Evolutionary conservation across 2,329 filamentous ascomycete species (phyloP).

Genomic region (Knoxdaviesia capensis): DNA sequence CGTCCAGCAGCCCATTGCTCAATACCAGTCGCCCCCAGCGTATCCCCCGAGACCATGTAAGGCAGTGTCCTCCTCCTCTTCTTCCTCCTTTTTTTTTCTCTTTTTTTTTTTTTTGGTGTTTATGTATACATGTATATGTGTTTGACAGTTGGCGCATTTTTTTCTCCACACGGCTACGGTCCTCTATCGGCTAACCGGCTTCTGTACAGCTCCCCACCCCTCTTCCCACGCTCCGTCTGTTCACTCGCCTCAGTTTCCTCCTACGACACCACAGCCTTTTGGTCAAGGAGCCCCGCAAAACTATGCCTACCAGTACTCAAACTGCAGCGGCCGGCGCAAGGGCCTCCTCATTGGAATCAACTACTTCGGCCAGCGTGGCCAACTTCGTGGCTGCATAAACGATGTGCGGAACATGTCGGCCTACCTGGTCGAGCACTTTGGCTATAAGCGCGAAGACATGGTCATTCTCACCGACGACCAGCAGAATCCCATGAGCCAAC

Average conservation of each 20-base stretch:
- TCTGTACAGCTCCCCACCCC: background rate
- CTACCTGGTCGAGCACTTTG: slow-evolving; percentile 75
- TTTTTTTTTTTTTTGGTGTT: too few relatives aligned
- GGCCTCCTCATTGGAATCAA: slow-evolving; percentile 88
- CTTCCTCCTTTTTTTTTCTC: too few relatives aligned
- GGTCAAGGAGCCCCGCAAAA: slow-evolving; percentile 59
- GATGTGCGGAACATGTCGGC: slow-evolving; percentile 94
- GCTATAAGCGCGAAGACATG: slow-evolving; percentile 92
- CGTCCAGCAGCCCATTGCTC: too few relatives aligned
- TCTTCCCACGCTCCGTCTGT: background rate
- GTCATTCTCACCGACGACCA: slow-evolving; percentile 91
- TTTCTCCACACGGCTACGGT: too few relatives aligned
- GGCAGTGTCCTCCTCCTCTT: too few relatives aligned
- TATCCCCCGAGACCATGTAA: too few relatives aligned
- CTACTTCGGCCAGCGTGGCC: slow-evolving; percentile 82
- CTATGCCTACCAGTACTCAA: slow-evolving; percentile 79
- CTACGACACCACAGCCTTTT: slow-evolving; percentile 46
- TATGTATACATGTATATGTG: too few relatives aligned
- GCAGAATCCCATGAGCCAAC: slow-evolving; percentile 92
- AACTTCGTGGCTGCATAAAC: slow-evolving; percentile 87
- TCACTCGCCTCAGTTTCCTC: slow-evolving; percentile 38
- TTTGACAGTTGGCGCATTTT: too few relatives aligned
- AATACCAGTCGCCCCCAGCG: too few relatives aligned
- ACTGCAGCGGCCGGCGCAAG: slow-evolving; percentile 73
- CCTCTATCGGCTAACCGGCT: too few relatives aligned